Evolutionary conservation across 23 red algal genomes (phyloP).

Genomic region (Cyanidioschyzon merolae): DNA sequence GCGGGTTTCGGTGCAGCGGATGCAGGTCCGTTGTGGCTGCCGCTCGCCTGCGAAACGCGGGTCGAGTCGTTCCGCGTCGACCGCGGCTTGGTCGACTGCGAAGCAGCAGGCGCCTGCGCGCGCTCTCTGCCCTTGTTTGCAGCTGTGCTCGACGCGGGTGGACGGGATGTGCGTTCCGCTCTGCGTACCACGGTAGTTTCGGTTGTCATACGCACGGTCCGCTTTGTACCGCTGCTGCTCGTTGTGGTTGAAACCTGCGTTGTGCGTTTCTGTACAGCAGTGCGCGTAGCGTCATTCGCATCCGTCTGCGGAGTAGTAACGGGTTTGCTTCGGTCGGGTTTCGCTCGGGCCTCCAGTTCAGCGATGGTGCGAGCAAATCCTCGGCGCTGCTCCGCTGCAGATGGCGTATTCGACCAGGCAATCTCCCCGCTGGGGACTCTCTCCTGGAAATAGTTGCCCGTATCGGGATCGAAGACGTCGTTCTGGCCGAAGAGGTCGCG

Average conservation of each 20-base stretch:
- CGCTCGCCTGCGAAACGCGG: too few relatives aligned
- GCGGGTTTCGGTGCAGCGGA: too few relatives aligned
- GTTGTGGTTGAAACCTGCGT: neutral
- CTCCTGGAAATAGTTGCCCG: neutral
- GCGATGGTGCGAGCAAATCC: neutral
- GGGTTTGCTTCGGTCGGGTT: neutral
- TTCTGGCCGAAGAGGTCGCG: slow-evolving; percentile 39
- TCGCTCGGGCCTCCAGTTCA: neutral
- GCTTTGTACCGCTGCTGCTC: neutral
- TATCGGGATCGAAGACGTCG: slow-evolving; percentile 35
- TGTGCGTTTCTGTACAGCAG: neutral
- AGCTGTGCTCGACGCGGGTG: too few relatives aligned
- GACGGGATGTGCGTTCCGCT: neutral
- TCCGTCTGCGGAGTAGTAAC: neutral
- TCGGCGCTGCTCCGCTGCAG: neutral
- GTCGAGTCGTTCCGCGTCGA: too few relatives aligned
- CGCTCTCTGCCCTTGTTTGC: too few relatives aligned
- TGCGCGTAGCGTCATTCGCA: neutral
- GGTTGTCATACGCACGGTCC: neutral
- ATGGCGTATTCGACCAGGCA: neutral
- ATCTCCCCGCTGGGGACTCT: neutral
- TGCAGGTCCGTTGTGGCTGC: too few relatives aligned
- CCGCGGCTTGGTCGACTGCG: too few relatives aligned
- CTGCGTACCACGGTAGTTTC: neutral
- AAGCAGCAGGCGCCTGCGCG: too few relatives aligned